These are phyloP conservation scores for Hortiboletus flavorubellus DNA, from an alignment of 768 basidiomycete genomes.

Conservation along the genomic window DNA sequence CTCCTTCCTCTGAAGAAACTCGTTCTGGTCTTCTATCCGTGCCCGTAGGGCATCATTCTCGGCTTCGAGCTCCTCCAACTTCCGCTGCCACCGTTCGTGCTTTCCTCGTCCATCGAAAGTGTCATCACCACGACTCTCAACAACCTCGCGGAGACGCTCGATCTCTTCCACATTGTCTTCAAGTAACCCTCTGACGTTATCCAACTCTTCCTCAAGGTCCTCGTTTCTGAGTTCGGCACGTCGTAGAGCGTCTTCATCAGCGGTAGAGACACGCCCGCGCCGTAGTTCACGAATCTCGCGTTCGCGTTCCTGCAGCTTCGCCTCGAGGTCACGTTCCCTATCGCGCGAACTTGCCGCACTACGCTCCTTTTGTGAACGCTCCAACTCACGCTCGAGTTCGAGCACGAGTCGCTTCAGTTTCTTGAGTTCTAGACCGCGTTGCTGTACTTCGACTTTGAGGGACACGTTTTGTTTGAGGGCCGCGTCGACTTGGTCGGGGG, in stretches of 20 bases:
- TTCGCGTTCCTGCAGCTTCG: conserved; percentile 70
- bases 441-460: conserved; percentile 89
- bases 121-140: conserved; percentile 52
- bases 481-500: conserved; percentile 89
- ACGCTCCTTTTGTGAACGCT: conserved; percentile 57
- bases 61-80: conserved; percentile 55
- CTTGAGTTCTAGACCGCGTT: conserved; percentile 87
- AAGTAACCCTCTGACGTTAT: conserved; percentile 62
- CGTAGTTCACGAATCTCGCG: conserved; percentile 66
- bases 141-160: conserved; percentile 64
- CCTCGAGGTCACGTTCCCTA: conserved; percentile 74
- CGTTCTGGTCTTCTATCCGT: conserved; percentile 56
- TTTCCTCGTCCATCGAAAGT: conserved; percentile 39
- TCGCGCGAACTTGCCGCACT: conserved; percentile 38
- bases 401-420: conserved; percentile 85
- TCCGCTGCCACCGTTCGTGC: conserved; percentile 44
- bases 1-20: conserved; percentile 51
- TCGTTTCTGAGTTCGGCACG: conserved; percentile 59
- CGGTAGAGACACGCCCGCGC: conserved; percentile 40
- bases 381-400: conserved; percentile 79
- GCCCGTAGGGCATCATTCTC: conserved; percentile 61
- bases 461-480: conserved; percentile 90
- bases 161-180: conserved; percentile 86
- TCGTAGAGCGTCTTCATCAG: conserved; percentile 49
- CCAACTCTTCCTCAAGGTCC: conserved; percentile 72